A percentile compares a stretch with the other conserved stretches of the same genome.
Conservation (phyloP, 805 yeast genomes). For the Metschnikowia colocasiae region DNA sequence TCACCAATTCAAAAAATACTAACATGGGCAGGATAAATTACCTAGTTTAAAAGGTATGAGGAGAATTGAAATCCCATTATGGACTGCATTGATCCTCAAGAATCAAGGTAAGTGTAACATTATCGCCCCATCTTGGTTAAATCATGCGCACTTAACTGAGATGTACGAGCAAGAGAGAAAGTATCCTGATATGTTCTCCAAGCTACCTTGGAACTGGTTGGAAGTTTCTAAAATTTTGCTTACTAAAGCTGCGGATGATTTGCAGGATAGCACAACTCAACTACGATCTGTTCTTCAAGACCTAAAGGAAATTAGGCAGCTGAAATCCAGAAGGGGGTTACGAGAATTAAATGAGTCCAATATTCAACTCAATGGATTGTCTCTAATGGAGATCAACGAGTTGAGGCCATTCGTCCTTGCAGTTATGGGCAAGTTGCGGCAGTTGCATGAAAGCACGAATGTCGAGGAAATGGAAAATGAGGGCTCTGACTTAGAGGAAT, state of each 20-base stretch:
- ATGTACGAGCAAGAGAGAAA: conserved; percentile 65
- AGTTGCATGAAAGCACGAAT: conserved; percentile 40
- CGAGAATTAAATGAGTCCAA: conserved; percentile 75
- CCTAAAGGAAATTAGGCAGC: conserved; percentile 73
- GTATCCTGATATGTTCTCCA: conserved; percentile 56
- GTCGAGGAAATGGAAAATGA: conserved; percentile 13
- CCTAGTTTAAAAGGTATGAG: conserved; percentile 66
- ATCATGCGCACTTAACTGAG: conserved; percentile 47
- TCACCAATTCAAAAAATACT: conserved; percentile 1
- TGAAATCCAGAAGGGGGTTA: conserved; percentile 79
- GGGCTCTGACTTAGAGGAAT: conserved; percentile 12
- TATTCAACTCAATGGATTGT: conserved; percentile 76
- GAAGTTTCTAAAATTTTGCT: conserved; percentile 72
- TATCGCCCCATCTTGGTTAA: conserved; percentile 84
- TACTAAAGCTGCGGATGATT: conserved; percentile 71
- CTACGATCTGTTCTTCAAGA: conserved; percentile 74
- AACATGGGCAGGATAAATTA: conserved; percentile 39
- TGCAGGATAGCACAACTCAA: conserved; percentile 67
- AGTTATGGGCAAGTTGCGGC: conserved; percentile 75
- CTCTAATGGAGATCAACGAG: conserved; percentile 83
- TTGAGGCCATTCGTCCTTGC: conserved; percentile 75
- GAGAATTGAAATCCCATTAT: conserved; percentile 68
- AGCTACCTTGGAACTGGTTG: conserved; percentile 85
- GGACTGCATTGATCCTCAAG: conserved; percentile 83
- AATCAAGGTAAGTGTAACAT: conserved; percentile 83